Conservation (phyloP, 768 basidiomycete species). For the Exsudoporus frostii region DNA sequence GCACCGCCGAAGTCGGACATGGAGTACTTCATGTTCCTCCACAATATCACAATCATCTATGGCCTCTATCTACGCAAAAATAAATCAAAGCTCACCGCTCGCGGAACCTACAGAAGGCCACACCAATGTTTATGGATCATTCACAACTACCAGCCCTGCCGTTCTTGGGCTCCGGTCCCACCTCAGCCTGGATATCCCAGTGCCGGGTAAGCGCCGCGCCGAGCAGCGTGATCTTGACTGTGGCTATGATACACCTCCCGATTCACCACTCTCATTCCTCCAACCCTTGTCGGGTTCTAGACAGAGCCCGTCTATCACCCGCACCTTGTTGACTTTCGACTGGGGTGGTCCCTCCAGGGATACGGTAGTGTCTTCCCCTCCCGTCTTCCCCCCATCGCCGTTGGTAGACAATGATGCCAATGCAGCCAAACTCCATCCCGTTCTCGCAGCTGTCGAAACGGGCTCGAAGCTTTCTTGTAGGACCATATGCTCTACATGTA, state of each 20-base stretch:
- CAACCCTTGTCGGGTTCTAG: conserved; percentile 13
- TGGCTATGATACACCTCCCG: conserved; percentile 27
- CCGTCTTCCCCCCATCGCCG: conserved; percentile 19
- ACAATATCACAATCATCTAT: conserved; percentile 26
- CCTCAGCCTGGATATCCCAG: conserved; percentile 18
- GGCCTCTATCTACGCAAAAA: conserved; percentile 21
- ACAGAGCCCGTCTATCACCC: conserved; percentile 41
- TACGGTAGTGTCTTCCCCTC: neutral
- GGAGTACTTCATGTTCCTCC: conserved; percentile 24
- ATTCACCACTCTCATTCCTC: conserved; percentile 27
- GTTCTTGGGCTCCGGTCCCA: conserved; percentile 27
- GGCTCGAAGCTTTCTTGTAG: conserved; percentile 48
- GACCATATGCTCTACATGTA: conserved; percentile 49
- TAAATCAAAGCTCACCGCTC: conserved; percentile 20
- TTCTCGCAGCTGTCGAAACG: conserved; percentile 49
- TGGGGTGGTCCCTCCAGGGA: conserved; percentile 11
- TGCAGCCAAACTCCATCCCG: conserved; percentile 35
- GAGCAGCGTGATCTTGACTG: conserved; percentile 4
- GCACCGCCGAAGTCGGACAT: conserved; percentile 6
- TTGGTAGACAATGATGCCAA: conserved; percentile 10
- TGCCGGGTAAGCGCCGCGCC: conserved; percentile 1
- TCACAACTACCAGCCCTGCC: conserved; percentile 38
- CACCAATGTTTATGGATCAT: conserved; percentile 36
- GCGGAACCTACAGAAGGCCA: conserved; percentile 24
- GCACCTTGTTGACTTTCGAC: conserved; percentile 34